Evolutionary conservation across 1,139 yeast species (phyloP).

Genomic region (Saccharomyces hybrid): DNA sequence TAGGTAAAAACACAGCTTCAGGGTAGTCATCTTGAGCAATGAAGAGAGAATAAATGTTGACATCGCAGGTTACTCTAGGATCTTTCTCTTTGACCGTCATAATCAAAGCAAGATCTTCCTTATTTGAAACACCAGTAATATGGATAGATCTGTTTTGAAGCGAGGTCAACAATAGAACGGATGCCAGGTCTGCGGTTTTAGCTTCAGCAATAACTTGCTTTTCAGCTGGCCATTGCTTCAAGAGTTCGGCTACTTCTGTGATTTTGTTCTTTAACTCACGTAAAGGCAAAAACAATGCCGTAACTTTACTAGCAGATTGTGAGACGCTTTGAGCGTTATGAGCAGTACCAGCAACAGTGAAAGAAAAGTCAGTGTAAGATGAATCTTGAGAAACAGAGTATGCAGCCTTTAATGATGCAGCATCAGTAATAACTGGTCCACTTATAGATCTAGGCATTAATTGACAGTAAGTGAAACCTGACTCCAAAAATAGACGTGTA

Average conservation of each 20-base stretch:
- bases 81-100: constrained; percentile 80
- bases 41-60: constrained; percentile 72
- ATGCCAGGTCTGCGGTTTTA: constrained; percentile 82
- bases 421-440: constrained; percentile 60
- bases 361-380: constrained; percentile 74
- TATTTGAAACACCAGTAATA: constrained; percentile 75
- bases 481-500: constrained; percentile 63
- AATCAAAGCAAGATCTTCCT: constrained; percentile 77
- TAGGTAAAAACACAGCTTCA: constrained; percentile 65
- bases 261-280: constrained; percentile 66
- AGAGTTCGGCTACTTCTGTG: constrained; percentile 68
- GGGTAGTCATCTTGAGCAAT: constrained; percentile 66
- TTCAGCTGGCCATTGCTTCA: constrained; percentile 73
- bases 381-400: constrained; percentile 48
- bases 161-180: constrained; percentile 82
- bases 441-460: constrained; percentile 65
- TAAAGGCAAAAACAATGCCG: constrained; percentile 76
- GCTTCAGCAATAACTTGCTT: constrained; percentile 93
- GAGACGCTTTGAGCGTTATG: constrained; percentile 56
- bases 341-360: constrained; percentile 77
- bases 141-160: constrained; percentile 82
- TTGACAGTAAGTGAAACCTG: constrained; percentile 86
- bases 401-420: constrained; percentile 57
- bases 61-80: constrained; percentile 84
- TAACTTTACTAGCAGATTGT: constrained; percentile 59